Base-by-base conservation (phyloP, 352 stramenopile species). In the Phytophthora vignae region DNA sequence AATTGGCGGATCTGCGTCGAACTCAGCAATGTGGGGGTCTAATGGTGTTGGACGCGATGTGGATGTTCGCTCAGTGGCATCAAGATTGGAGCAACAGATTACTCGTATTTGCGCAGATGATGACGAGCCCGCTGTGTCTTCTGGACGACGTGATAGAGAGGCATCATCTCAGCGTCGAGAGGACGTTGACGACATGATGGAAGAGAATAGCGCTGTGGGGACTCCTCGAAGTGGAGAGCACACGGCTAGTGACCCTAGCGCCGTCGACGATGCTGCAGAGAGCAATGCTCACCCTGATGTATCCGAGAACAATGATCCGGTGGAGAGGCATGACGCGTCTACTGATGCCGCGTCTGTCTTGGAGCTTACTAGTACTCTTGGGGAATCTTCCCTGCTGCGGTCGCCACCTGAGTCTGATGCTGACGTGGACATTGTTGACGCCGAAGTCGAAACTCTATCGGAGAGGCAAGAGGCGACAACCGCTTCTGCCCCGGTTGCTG, bases 351-450 rank as follows among this genome's bases (percentile, higher is more conserved):
- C 87, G 48, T 95, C 89, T 21, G 89, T 97, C 25, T 78, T 89
- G 60, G 90, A 88, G n/a, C 76, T 97, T 60, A 84, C 90, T 5
- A 97, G 90, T 58, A 94, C 88, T 21, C 78, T 97, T 48, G 88
- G 86, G 12, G 87, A 95, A 67, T 94, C 84, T 9, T 95, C 88
- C 2, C 69, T 97, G 57, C 78, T 97, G 44, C 82, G 85, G 2
- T 96, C 90, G 27, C 90, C 88, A 25, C 74, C 82, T 33, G 84
- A 84, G 58, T 84, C 74, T 38, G 83, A 90, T 60, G 73, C 65
- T 1, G 82, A 95, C 40, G 74, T 83, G n/a, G 69, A 83, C 48
- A 73, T 77, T 52, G 83, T 78, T 10, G 78, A 90, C 40, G 72
- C 63, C 19, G 75, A 86, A 31, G 65, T 71, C 8, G 60, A 79